phyloP scores from a whole-genome alignment of 192 early-diverging fungal species.

The Coemansia pectinata region DNA sequence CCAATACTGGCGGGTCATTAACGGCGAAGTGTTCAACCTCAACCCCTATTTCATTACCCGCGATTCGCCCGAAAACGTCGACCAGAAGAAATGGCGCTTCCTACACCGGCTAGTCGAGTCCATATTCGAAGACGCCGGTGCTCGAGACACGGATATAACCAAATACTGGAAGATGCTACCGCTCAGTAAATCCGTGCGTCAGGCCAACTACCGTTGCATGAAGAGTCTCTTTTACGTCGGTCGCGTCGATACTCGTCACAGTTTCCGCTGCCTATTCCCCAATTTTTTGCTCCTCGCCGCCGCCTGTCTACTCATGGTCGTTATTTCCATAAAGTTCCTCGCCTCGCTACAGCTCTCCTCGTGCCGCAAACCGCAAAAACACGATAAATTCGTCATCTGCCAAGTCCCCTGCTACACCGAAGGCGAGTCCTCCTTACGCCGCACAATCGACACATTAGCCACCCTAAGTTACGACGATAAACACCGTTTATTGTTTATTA shows the following conservation, averaged over 20 bases:
- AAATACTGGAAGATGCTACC: conserved; percentile 58
- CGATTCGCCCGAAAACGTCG: conserved; percentile 25
- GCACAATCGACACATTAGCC: conserved; percentile 92
- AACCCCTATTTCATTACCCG: conserved; percentile 62
- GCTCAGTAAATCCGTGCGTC: conserved; percentile 43
- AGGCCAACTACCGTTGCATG: conserved; percentile 87
- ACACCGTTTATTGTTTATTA: conserved; percentile 92
- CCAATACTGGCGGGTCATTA: conserved; percentile 63
- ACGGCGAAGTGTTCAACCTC: conserved; percentile 73
- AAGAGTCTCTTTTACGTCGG: conserved; percentile 84
- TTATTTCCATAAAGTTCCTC: conserved; percentile 93
- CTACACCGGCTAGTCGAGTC: conserved; percentile 18
- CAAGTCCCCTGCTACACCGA: conserved; percentile 99
- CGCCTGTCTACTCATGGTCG: conserved; percentile 78
- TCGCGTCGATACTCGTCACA: conserved; percentile 80
- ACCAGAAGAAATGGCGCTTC: conserved; percentile 58
- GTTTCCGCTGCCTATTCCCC: conserved; percentile 72
- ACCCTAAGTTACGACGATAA: conserved; percentile 93
- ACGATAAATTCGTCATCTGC: conserved; percentile 89
- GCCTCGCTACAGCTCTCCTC: conserved; percentile 86
- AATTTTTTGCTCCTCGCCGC: conserved; percentile 82
- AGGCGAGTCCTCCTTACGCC: conserved; percentile 87
- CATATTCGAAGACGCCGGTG: conserved; percentile 52
- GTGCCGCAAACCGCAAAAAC: conserved; percentile 73
- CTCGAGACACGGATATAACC: conserved; percentile 65